These are phyloP conservation scores for Microthyrium microscopicum DNA, from an alignment of 2,329 filamentous ascomycete species.

Conservation along the genomic window DNA sequence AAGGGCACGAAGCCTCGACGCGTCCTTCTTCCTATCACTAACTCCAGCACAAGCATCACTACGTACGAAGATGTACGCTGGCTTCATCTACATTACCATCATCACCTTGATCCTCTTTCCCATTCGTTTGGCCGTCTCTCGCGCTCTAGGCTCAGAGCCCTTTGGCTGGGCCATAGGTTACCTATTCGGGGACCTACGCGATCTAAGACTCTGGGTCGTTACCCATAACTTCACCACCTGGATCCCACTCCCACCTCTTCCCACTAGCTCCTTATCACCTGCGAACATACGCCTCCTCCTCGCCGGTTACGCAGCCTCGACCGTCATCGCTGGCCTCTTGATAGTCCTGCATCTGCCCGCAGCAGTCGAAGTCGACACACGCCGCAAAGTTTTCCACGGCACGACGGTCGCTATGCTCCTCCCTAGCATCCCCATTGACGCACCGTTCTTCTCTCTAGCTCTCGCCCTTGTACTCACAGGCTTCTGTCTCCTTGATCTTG, in stretches of 20 bases:
- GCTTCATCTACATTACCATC: slow-evolving; percentile 57
- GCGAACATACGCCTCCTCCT: slow-evolving; percentile 71
- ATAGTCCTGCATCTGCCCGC: slow-evolving; percentile 59
- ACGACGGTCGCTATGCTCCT: slow-evolving; percentile 97
- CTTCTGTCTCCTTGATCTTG: slow-evolving; percentile 76
- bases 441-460: slow-evolving; percentile 63
- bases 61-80: slow-evolving; percentile 72
- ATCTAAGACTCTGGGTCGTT: slow-evolving; percentile 56
- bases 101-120: slow-evolving; percentile 49
- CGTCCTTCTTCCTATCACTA: slow-evolving; percentile 68
- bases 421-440: slow-evolving; percentile 73
- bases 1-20: no score
- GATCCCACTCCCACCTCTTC: slow-evolving; percentile 49
- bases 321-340: slow-evolving; percentile 55
- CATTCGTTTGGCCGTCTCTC: slow-evolving; percentile 52
- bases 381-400: slow-evolving; percentile 93
- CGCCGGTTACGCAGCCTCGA: slow-evolving; percentile 52
- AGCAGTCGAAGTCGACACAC: slow-evolving; percentile 81
- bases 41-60: slow-evolving; percentile 60
- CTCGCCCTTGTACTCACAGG: slow-evolving; percentile 64
- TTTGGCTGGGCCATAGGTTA: slow-evolving; percentile 89
- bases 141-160: slow-evolving; percentile 62
- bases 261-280: slow-evolving; percentile 40
- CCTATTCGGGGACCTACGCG: slow-evolving; percentile 60
- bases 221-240: slow-evolving; percentile 53